A percentile compares a stretch with the other conserved stretches of the same genome.
These are phyloP conservation scores for Rhododendron molle DNA, from an alignment of 148 eudicot genomes.

Conservation along the genomic window DNA sequence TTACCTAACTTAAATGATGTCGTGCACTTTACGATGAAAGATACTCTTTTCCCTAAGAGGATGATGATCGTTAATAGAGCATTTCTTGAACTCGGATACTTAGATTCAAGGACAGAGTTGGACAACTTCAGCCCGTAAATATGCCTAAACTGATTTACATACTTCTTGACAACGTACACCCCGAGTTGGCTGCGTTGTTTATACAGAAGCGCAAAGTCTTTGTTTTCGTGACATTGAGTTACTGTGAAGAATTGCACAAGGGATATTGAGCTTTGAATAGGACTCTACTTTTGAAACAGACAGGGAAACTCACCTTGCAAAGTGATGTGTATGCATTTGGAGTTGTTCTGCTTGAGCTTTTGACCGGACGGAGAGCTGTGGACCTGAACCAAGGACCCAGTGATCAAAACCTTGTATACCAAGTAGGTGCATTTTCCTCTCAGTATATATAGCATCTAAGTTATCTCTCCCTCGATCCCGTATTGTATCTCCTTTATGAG, in stretches of 20 bases:
- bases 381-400: slow-evolving; percentile 88
- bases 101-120: neutral
- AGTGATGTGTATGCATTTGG: slow-evolving; percentile 98
- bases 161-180: neutral
- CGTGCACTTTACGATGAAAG: neutral
- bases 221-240: neutral
- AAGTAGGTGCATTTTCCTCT: slow-evolving; percentile 37
- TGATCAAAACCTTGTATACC: slow-evolving; percentile 87
- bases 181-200: neutral
- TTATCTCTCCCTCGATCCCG: neutral
- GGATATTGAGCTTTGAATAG: slow-evolving; percentile 10
- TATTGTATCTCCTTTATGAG: no score
- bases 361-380: slow-evolving; percentile 87
- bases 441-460: neutral
- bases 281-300: slow-evolving; percentile 46
- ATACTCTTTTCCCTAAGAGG: neutral
- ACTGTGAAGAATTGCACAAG: neutral
- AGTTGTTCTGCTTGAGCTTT: slow-evolving; percentile 90
- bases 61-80: neutral
- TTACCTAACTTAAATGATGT: neutral
- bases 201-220: neutral
- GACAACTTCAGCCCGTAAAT: neutral
- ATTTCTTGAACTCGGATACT: neutral
- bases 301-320: slow-evolving; percentile 93
- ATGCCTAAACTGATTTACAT: neutral